Evolutionary conservation across 768 basidiomycete genomes (phyloP).

Genomic region (Pleurotus sapidus): DNA sequence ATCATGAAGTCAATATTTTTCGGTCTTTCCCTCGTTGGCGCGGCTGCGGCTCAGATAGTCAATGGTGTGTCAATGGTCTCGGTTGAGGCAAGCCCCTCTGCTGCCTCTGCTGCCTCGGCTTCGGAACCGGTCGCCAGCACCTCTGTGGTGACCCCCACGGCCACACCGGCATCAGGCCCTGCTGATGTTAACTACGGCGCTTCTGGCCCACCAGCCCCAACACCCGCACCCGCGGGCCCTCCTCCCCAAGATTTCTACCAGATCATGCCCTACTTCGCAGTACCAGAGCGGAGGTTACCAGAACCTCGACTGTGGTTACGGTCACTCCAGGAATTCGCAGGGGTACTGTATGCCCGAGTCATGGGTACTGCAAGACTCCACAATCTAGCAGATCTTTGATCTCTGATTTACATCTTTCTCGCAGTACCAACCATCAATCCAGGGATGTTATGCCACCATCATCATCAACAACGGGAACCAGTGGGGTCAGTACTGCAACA

Average conservation of each 20-base stretch:
- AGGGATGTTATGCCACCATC: constrained; percentile 63
- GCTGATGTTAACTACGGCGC: constrained; percentile 20
- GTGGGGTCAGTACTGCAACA: constrained; percentile 21
- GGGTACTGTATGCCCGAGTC: constrained; percentile 51
- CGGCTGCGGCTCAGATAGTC: constrained; percentile 55
- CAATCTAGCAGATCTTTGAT: constrained; percentile 3
- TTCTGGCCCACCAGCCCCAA: constrained; percentile 27
- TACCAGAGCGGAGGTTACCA: constrained; percentile 65
- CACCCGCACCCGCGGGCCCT: constrained; percentile 27
- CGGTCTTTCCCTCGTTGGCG: constrained; percentile 55
- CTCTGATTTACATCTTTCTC: neutral
- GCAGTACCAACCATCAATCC: constrained; percentile 33
- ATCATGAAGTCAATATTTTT: constrained; percentile 65
- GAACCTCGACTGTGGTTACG: constrained; percentile 69
- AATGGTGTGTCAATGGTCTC: constrained; percentile 41
- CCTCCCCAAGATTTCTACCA: constrained; percentile 37
- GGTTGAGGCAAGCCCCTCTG: constrained; percentile 16
- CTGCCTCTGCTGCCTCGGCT: constrained; percentile 14
- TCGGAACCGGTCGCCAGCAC: constrained; percentile 18
- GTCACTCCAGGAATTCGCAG: constrained; percentile 52
- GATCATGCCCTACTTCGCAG: constrained; percentile 55
- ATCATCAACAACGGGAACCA: constrained; percentile 46
- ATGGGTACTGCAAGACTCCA: constrained; percentile 48
- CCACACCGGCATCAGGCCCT: constrained; percentile 16
- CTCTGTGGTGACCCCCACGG: constrained; percentile 18